phyloP scores from a whole-genome alignment of 371 early-diverging fungal species.

The Syncephalis plumigaleata region DNA sequence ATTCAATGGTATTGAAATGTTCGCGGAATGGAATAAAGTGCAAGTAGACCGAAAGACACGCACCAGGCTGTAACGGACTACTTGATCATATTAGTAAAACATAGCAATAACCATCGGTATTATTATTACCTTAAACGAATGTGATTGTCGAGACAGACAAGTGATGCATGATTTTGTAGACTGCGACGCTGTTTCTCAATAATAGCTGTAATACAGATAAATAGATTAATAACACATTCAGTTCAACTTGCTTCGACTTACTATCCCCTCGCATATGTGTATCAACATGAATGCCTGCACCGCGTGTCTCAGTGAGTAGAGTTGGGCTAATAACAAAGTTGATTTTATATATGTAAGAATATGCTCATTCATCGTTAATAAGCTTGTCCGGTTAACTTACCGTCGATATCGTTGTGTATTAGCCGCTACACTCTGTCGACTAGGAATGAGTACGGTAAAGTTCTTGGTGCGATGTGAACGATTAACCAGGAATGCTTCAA shows the following conservation, averaged over 20 bases:
- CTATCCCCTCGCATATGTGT: slow-evolving; percentile 26
- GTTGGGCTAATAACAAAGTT: slow-evolving; percentile 24
- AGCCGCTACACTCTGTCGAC: slow-evolving; percentile 17
- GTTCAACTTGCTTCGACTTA: no score
- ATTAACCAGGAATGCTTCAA: slow-evolving; percentile 57
- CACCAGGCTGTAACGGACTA: slow-evolving; percentile 47
- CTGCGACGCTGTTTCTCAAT: slow-evolving; percentile 10
- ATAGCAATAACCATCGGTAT: background rate
- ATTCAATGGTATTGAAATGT: slow-evolving; percentile 42
- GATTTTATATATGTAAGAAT: slow-evolving; percentile 12
- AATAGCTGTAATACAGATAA: background rate
- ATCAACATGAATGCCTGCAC: slow-evolving; percentile 20
- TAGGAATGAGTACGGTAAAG: slow-evolving; percentile 45
- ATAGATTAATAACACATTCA: no score
- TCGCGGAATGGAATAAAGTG: slow-evolving; percentile 66
- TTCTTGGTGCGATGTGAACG: slow-evolving; percentile 39
- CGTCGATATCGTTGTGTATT: background rate
- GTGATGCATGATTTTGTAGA: background rate
- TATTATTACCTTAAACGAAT: slow-evolving; percentile 27
- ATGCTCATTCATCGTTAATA: background rate
- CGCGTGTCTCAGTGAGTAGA: slow-evolving; percentile 17
- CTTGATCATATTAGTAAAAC: background rate
- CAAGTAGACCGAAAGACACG: slow-evolving; percentile 50
- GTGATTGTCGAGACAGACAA: slow-evolving; percentile 51
- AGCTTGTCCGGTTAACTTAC: background rate